phyloP scores from a whole-genome alignment of 2,329 filamentous ascomycete genomes.

The Botryotinia convoluta region DNA sequence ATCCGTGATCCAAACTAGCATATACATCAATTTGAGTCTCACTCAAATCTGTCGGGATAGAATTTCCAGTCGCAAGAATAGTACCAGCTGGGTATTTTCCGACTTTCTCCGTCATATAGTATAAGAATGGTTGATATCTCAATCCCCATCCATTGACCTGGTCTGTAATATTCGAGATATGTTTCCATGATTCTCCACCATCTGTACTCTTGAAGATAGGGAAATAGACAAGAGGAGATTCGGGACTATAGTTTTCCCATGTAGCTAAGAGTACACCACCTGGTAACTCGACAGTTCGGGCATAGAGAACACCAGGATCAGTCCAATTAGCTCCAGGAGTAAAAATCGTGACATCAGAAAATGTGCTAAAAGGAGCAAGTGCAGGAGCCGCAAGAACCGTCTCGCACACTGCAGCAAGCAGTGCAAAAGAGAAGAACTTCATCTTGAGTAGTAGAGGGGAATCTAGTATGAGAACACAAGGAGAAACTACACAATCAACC shows the following conservation, averaged over 20 bases:
- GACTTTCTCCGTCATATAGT: constrained; percentile 57
- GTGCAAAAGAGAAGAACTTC: constrained; percentile 27
- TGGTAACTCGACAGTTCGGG: constrained; percentile 39
- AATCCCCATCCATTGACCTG: constrained; percentile 62
- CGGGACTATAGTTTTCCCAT: constrained; percentile 56
- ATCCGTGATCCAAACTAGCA: constrained; percentile 57
- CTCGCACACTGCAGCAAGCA: constrained; percentile 26
- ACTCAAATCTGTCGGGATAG: constrained; percentile 51
- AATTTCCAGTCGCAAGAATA: constrained; percentile 52
- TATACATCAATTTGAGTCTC: constrained; percentile 69
- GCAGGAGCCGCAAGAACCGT: constrained; percentile 26
- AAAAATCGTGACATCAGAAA: constrained; percentile 36
- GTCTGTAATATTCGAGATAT: constrained; percentile 62
- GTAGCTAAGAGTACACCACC: constrained; percentile 49
- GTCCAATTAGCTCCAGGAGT: constrained; percentile 34
- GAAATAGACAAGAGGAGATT: constrained; percentile 51
- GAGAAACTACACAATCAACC: background rate
- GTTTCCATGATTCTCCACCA: constrained; percentile 58
- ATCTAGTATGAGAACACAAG: background rate
- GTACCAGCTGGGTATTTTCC: constrained; percentile 61
- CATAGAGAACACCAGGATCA: constrained; percentile 37
- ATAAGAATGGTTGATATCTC: constrained; percentile 68
- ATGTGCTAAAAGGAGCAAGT: constrained; percentile 31
- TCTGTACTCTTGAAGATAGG: constrained; percentile 55
- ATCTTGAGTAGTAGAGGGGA: constrained; percentile 21